Base-by-base conservation (phyloP, 108 stramenopile species). In the Stephanodiscus triporus region DNA sequence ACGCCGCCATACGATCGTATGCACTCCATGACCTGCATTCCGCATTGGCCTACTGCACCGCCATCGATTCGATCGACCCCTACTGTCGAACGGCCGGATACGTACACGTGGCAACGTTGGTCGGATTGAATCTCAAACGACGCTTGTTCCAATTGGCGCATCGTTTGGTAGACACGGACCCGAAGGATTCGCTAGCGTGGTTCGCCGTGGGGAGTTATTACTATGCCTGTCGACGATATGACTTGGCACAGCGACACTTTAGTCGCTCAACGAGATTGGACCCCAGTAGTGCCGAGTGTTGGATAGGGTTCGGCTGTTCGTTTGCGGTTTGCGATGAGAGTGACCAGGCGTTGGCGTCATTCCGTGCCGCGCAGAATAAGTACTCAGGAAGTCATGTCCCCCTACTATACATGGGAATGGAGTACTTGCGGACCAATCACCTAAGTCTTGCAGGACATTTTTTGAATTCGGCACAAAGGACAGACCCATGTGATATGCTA, bases 191-290 rank as follows among this genome's bases (percentile, higher is more conserved):
- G 2, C 56, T 83, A 13, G 81, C 92, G 6, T 97, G 97, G 97
- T 97, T 91, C 73, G 97, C 95, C 29, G 96, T 98, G 4, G 98
- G 93, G 17, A 91, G 91, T 73, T 99, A 99, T 83, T 98, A 99
- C 68, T 90, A 87, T 73, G 59, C 81, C 32, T 91, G 94, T 61
- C 82, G 77, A 29, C 94, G 95, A 14, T 91, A 90, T 75, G 97
- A 97, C 63, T 77, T 92, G 17, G 96, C 98, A 0, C 97, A 97
- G 66, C 78, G 96, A 10, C 94, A 96, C 80, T 97, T 97, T 73
- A 93, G 91, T 72, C 88, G 95, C 65, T 93, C 94, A 6, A 91
- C 94, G 10, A 80, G 96, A 27, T 61, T 97, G 23, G 91, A 97
- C 76, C 89, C 89, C 9, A 77, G 84, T 17, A 95, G 93, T 65